Conservation (phyloP, 2,329 filamentous ascomycete genomes). For the Exophiala oligosperma region DNA sequence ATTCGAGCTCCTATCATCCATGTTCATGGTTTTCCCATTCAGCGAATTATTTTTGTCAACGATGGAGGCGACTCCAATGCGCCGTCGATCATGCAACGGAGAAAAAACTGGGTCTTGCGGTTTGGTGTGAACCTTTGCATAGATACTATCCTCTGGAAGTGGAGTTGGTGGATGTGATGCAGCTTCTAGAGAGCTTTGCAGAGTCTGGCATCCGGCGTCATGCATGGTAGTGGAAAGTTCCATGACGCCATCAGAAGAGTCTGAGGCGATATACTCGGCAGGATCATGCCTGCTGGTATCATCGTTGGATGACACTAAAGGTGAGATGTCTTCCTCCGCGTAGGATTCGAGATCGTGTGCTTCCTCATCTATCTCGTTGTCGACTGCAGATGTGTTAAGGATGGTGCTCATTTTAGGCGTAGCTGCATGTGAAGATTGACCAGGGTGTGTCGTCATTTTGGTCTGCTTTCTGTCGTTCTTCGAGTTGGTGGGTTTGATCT, state of each 20-base stretch:
- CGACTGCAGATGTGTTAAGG: too few species aligned
- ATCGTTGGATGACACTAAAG: too few species aligned
- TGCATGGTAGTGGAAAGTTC: neutral
- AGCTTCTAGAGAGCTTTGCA: neutral
- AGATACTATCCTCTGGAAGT: conserved; percentile 1
- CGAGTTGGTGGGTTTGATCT: too few species aligned
- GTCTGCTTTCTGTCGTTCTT: too few species aligned
- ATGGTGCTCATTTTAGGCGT: too few species aligned
- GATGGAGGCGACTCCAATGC: conserved; percentile 7
- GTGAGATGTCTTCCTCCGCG: too few species aligned
- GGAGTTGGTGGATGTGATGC: neutral
- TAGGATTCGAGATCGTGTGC: too few species aligned
- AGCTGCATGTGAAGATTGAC: too few species aligned
- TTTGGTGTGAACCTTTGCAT: neutral
- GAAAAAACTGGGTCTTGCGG: neutral
- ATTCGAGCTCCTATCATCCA: neutral
- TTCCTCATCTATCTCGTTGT: too few species aligned
- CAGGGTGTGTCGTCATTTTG: too few species aligned
- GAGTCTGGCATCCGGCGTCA: neutral
- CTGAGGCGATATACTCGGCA: too few species aligned
- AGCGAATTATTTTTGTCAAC: conserved; percentile 10
- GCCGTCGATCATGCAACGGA: neutral
- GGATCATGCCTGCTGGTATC: too few species aligned
- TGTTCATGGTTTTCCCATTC: conserved; percentile 4
- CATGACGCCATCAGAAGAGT: neutral